These are phyloP conservation scores for Amanita muscaria DNA, from an alignment of 768 basidiomycete species.

Conservation along the genomic window DNA sequence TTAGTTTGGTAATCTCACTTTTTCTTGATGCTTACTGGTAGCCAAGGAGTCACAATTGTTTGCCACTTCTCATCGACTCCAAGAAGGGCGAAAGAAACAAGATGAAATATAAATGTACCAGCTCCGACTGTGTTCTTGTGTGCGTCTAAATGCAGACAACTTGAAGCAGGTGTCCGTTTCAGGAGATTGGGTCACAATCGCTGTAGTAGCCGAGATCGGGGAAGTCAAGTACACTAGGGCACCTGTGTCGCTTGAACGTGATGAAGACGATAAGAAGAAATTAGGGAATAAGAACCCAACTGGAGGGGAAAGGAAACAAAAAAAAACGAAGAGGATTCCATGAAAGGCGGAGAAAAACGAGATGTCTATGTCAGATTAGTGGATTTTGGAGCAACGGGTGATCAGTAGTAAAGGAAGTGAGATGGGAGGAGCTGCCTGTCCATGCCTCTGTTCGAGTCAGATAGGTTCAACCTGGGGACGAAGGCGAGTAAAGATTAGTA, in stretches of 20 bases:
- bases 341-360: constrained; percentile 58
- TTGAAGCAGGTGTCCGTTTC: constrained; percentile 87
- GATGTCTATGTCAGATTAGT: constrained; percentile 82
- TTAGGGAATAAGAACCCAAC: constrained; percentile 21
- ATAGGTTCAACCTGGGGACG: constrained; percentile 31
- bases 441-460: constrained; percentile 83
- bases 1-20: too few species aligned
- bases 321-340: constrained; percentile 21
- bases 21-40: too few species aligned
- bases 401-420: constrained; percentile 45
- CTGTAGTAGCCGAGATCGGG: constrained; percentile 88
- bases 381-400: constrained; percentile 74
- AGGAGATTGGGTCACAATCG: constrained; percentile 94
- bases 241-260: constrained; percentile 47
- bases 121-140: constrained; percentile 72
- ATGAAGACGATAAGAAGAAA: constrained; percentile 28
- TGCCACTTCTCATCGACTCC: constrained; percentile 34
- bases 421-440: constrained; percentile 58
- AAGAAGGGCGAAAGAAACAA: constrained; percentile 32
- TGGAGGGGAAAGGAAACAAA: constrained; percentile 28
- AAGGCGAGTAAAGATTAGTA: constrained; percentile 40
- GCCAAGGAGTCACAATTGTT: too few species aligned
- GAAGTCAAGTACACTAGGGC: constrained; percentile 66
- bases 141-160: constrained; percentile 68
- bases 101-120: constrained; percentile 36